Conservation (phyloP, 345 rosid genomes). For the Euphorbia peplus region DNA sequence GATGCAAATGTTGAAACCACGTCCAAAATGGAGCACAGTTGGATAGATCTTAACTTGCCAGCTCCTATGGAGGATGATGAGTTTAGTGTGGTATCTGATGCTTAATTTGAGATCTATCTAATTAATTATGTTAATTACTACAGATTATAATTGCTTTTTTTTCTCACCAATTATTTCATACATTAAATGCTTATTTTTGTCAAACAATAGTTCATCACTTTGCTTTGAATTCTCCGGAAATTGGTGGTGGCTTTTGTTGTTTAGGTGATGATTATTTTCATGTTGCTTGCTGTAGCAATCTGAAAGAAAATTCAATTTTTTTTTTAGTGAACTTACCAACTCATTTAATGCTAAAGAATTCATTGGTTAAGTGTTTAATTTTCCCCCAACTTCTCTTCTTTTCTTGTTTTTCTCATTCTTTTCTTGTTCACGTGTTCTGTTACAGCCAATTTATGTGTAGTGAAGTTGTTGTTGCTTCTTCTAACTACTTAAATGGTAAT, state of each 20-base stretch:
- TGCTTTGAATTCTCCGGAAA: slow-evolving; percentile 18
- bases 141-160: not conserved
- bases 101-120: slow-evolving; percentile 19
- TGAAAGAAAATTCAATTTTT: not conserved
- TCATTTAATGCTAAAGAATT: slow-evolving; percentile 20
- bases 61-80: slow-evolving; percentile 36
- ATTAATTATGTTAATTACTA: not conserved
- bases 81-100: slow-evolving; percentile 33
- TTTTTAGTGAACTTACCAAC: slow-evolving; percentile 1
- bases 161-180: not conserved
- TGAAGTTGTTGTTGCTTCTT: not conserved
- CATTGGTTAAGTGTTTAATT: slow-evolving; percentile 14
- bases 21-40: slow-evolving; percentile 4
- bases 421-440: slow-evolving; percentile 9
- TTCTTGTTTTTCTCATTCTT: slow-evolving; percentile 7
- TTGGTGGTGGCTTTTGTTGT: not conserved
- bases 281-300: not conserved
- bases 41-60: slow-evolving; percentile 38
- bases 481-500: not conserved
- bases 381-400: not conserved
- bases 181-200: slow-evolving; percentile 9
- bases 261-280: not conserved
- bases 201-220: too few species aligned
- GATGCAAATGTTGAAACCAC: slow-evolving; percentile 5
- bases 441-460: slow-evolving; percentile 16